These are phyloP conservation scores for Ceratocystis lukuohia DNA, from an alignment of 2,329 filamentous ascomycete genomes.

Conservation along the genomic window DNA sequence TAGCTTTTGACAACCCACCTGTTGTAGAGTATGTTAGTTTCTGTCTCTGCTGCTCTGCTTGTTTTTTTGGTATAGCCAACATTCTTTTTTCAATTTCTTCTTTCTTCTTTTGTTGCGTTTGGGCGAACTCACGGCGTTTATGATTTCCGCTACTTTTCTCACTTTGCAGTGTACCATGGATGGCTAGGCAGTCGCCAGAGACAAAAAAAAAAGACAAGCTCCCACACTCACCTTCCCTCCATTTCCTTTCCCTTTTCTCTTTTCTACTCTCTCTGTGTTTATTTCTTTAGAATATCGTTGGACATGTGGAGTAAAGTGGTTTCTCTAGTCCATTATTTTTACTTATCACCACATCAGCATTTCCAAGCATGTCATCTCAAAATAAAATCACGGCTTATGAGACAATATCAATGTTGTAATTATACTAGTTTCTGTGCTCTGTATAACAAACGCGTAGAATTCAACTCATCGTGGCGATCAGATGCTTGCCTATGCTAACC, in stretches of 20 bases:
- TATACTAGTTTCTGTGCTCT: neutral
- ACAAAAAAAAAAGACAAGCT: neutral
- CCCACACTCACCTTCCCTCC: too few relatives aligned
- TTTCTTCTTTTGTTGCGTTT: slow-evolving; percentile 8
- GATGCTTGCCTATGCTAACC: neutral
- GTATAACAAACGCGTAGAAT: neutral
- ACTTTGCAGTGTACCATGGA: slow-evolving; percentile 3
- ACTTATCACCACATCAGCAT: slow-evolving; percentile 14
- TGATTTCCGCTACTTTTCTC: slow-evolving; percentile 12
- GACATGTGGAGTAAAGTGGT: neutral
- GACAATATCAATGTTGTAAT: neutral
- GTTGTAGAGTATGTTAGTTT: neutral
- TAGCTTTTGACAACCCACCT: neutral
- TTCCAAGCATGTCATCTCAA: slow-evolving; percentile 14
- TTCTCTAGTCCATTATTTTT: slow-evolving; percentile 7
- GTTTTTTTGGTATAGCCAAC: neutral
- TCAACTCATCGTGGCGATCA: neutral
- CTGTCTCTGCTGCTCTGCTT: neutral
- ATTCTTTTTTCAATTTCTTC: slow-evolving; percentile 1
- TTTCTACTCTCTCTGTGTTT: neutral
- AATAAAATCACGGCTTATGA: slow-evolving; percentile 11
- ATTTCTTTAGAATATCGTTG: slow-evolving; percentile 3
- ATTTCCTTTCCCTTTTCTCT: neutral
- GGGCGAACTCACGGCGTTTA: slow-evolving; percentile 17
- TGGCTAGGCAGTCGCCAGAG: neutral